A percentile compares a stretch with the other conserved stretches of the same genome.
phyloP scores from a whole-genome alignment of 2,329 filamentous ascomycete genomes.

The Apiospora arundinis region DNA sequence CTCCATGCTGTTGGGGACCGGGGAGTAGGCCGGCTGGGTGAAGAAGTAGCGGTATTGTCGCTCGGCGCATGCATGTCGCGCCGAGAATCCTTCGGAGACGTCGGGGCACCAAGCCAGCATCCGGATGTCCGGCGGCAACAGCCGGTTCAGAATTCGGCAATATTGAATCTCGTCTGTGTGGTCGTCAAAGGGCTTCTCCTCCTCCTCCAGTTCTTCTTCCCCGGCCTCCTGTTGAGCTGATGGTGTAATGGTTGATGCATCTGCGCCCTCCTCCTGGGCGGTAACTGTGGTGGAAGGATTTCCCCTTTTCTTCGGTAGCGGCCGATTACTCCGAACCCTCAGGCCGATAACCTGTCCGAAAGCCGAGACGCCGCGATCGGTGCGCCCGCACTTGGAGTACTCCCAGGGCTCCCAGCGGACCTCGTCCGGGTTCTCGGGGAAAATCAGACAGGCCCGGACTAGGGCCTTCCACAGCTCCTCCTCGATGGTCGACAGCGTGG shows the following conservation, averaged over 20 bases:
- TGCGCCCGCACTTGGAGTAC: slow-evolving; percentile 94
- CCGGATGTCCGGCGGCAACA: slow-evolving; percentile 88
- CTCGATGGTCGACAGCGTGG: slow-evolving; percentile 81
- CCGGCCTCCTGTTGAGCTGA: not conserved
- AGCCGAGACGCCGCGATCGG: slow-evolving; percentile 91
- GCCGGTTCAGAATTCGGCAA: slow-evolving; percentile 80
- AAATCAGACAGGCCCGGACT: slow-evolving; percentile 81
- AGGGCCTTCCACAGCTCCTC: slow-evolving; percentile 94
- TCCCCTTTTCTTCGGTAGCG: slow-evolving; percentile 49
- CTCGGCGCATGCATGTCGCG: slow-evolving; percentile 90
- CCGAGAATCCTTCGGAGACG: slow-evolving; percentile 81
- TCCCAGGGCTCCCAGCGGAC: slow-evolving; percentile 85
- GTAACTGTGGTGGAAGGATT: slow-evolving; percentile 32
- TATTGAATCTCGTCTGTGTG: slow-evolving; percentile 85
- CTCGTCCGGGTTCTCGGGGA: slow-evolving; percentile 65
- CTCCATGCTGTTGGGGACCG: slow-evolving; percentile 62
- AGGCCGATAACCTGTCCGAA: slow-evolving; percentile 95
- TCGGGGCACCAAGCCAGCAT: slow-evolving; percentile 91
- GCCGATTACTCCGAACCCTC: slow-evolving; percentile 79
- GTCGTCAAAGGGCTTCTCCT: slow-evolving; percentile 60
- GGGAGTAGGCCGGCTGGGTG: slow-evolving; percentile 87
- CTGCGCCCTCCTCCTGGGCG: slow-evolving; percentile 27
- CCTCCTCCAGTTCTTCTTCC: slow-evolving; percentile 20
- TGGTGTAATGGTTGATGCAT: slow-evolving; percentile 11
- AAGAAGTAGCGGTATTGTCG: slow-evolving; percentile 97